Conservation (phyloP, 345 rosid species). For the Moringa oleifera region DNA sequence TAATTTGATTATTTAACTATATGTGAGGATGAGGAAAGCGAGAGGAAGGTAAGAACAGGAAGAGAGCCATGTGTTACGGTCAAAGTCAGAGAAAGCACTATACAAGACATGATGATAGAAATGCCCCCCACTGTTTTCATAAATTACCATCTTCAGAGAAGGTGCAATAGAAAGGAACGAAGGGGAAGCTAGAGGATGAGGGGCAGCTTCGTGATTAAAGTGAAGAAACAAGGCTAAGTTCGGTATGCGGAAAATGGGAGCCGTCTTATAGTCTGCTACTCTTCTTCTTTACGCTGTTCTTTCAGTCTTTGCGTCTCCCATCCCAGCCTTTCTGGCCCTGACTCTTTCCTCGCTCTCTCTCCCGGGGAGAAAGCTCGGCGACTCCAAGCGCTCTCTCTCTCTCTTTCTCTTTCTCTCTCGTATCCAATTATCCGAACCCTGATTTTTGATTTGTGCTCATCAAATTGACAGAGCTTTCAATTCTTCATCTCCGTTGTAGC, state of each 20-base stretch:
- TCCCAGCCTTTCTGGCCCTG: background rate
- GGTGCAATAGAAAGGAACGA: too few species aligned
- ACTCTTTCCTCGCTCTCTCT: background rate
- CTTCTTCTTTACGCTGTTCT: too few species aligned
- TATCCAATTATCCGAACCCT: background rate
- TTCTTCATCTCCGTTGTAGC: conserved; percentile 12
- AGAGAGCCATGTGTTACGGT: too few species aligned
- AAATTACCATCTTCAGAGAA: too few species aligned
- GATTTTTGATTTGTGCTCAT: background rate
- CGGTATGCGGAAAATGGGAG: background rate
- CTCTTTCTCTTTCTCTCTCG: too few species aligned
- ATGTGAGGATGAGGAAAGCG: too few species aligned
- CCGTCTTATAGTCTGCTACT: conserved; percentile 5
- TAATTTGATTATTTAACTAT: too few species aligned
- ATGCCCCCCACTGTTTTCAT: too few species aligned
- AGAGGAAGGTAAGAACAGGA: too few species aligned
- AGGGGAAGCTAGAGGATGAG: background rate
- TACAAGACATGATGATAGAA: too few species aligned
- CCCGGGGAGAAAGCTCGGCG: background rate
- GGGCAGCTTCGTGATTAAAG: conserved; percentile 26
- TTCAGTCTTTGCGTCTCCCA: background rate
- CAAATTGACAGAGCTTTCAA: conserved; percentile 1
- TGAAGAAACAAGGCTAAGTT: conserved; percentile 10
- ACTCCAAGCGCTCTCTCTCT: conserved; percentile 9
- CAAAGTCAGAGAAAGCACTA: too few species aligned